Percentiles rank a stretch among this genome's conserved stretches.
phyloP scores from a whole-genome alignment of 2,329 filamentous ascomycete genomes.

The Penicillium paneum region DNA sequence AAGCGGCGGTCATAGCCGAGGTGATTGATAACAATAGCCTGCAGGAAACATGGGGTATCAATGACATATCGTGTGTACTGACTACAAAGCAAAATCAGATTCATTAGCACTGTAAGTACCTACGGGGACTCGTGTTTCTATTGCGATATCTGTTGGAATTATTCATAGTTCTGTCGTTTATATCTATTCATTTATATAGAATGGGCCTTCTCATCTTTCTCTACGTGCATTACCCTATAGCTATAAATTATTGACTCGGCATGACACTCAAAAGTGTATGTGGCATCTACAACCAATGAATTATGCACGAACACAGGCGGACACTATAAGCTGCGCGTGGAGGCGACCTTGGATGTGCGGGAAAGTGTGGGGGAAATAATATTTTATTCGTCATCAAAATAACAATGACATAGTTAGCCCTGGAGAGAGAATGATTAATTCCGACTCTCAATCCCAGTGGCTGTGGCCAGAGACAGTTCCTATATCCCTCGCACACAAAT shows the following conservation, averaged over 20 bases:
- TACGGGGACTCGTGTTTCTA: neutral
- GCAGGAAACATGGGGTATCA: neutral
- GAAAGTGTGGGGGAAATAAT: neutral
- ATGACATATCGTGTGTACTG: neutral
- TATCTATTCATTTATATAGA: too few relatives aligned
- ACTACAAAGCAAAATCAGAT: neutral
- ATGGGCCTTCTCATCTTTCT: too few relatives aligned
- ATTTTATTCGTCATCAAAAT: slow-evolving; percentile 3
- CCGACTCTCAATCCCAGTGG: neutral
- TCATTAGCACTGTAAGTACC: neutral
- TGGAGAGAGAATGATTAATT: neutral
- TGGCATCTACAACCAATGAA: too few relatives aligned
- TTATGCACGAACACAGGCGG: too few relatives aligned
- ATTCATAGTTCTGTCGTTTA: neutral
- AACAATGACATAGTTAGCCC: neutral
- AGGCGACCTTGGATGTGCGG: neutral
- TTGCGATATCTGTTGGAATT: neutral
- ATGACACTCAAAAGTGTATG: too few relatives aligned
- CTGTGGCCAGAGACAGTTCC: neutral
- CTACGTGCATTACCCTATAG: too few relatives aligned
- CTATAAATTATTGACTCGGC: neutral
- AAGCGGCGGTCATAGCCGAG: neutral
- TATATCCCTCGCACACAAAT: neutral
- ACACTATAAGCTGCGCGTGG: neutral
- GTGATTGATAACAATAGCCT: neutral